Evolutionary conservation across 768 basidiomycete species (phyloP), one percentile per base, ranked within the genome.

Genomic region (Chalciporus chontae): DNA sequence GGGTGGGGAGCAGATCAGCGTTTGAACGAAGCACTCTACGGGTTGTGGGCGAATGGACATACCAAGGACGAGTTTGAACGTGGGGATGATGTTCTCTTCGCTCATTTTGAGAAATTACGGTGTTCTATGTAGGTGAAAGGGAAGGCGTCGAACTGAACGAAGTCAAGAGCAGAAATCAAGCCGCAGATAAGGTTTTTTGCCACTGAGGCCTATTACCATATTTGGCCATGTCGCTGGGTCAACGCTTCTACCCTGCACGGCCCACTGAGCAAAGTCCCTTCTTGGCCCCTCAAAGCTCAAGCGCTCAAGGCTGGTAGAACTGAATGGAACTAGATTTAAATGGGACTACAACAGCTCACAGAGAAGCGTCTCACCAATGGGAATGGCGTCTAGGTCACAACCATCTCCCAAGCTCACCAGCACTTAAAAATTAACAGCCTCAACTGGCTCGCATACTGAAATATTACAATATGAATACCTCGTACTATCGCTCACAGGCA

Each of bases 1-100:
- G 64, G 65, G 63, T 58, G 48, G 52, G 45, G 51, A 53, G 57
- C 56, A 67, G 65, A 52, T 59, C 48, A 56, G 55, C 45, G 44
- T 27, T 52, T 40, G 19, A 52, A 53, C 51, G 51, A 53, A 45
- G 45, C 51, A 47, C 43, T 26, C 38, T 9, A 29, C 11, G 13
- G 19, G 21, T 42, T 39, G 38, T 24, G 45, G 17, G 23, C 3
- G 11, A 24, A 37, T 21, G 19, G 51, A 75, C 88, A 65, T 68
- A 94, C 94, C 94, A 58, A 98, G 90, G 53, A 98, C 95, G 69
- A 99, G 92, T 75, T 99, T 99, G 81, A 98, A 99, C 50, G 93
- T 91, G 32, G 96, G 94, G 10, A 31, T 11, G 59, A 94, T 26
- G 4, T 36, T 3, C 14, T 45, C 55, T 40, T 14, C 18, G 13